Evolutionary conservation across 352 stramenopile genomes (phyloP).

Genomic region (Pilasporangium apinafurcum): DNA sequence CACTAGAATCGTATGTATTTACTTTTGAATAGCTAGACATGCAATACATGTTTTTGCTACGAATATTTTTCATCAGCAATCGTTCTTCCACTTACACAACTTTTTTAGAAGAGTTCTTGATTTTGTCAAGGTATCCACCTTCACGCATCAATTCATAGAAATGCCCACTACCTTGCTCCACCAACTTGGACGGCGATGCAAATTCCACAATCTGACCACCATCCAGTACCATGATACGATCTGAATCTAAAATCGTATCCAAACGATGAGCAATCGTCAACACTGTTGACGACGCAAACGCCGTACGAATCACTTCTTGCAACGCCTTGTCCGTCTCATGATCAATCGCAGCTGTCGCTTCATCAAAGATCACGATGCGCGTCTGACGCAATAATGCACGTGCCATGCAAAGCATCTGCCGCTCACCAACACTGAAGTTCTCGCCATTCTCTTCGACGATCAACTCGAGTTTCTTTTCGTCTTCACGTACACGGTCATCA

Average conservation of each 20-base stretch:
- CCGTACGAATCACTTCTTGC: slow-evolving; percentile 67
- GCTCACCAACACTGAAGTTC: slow-evolving; percentile 90
- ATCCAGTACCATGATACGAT: slow-evolving; percentile 54
- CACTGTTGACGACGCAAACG: slow-evolving; percentile 88
- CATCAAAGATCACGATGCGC: slow-evolving; percentile 57
- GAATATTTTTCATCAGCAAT: slow-evolving; percentile 5
- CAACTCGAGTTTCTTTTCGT: slow-evolving; percentile 36
- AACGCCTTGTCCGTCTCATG: slow-evolving; percentile 65
- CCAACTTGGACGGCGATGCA: slow-evolving; percentile 51
- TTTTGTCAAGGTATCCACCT: slow-evolving; percentile 14
- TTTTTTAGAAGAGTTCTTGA: slow-evolving; percentile 8
- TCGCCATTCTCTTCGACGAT: slow-evolving; percentile 79
- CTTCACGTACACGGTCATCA: slow-evolving; percentile 32
- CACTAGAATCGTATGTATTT: too few species aligned
- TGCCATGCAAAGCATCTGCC: slow-evolving; percentile 88
- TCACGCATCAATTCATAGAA: slow-evolving; percentile 18
- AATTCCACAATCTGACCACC: slow-evolving; percentile 72
- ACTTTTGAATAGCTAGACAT: too few species aligned
- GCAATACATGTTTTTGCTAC: too few species aligned
- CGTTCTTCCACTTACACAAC: slow-evolving; percentile 36
- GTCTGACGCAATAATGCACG: slow-evolving; percentile 78
- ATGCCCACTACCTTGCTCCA: slow-evolving; percentile 6
- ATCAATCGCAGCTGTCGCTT: slow-evolving; percentile 75
- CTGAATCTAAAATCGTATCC: slow-evolving; percentile 93
- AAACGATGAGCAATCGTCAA: slow-evolving; percentile 96